Conservation (phyloP, 2,329 filamentous ascomycete genomes). For the Aspergillus intermedius region DNA sequence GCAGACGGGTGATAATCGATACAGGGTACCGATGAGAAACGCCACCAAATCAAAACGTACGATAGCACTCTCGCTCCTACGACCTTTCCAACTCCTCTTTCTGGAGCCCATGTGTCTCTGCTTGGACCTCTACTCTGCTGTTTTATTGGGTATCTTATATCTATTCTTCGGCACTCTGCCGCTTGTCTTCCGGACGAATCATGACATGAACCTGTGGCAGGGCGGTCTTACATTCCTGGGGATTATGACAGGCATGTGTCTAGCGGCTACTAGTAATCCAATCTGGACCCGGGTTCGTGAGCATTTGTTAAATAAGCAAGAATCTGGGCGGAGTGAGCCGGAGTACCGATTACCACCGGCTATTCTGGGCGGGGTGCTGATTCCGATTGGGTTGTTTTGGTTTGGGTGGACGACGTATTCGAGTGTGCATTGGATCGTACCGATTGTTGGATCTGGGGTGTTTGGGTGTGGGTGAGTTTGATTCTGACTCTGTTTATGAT, state of each 20-base stretch:
- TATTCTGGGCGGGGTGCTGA: conserved; percentile 62
- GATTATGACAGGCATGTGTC: conserved; percentile 34
- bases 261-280: conserved; percentile 27
- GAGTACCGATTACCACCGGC: conserved; percentile 72
- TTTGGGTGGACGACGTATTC: conserved; percentile 77
- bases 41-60: conserved; percentile 14
- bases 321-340: conserved; percentile 56
- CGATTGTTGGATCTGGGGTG: conserved; percentile 62
- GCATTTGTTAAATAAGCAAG: conserved; percentile 25
- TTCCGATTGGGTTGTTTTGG: conserved; percentile 72
- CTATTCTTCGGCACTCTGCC: conserved; percentile 82
- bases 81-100: conserved; percentile 69
- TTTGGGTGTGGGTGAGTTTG: conserved; percentile 59
- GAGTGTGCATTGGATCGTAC: conserved; percentile 63
- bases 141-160: conserved; percentile 75
- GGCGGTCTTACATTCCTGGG: conserved; percentile 64
- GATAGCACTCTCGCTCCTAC: conserved; percentile 57
- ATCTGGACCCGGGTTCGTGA: conserved; percentile 33
- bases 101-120: conserved; percentile 77
- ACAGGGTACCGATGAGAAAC: conserved; percentile 68
- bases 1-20: conserved; percentile 65
- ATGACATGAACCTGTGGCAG: conserved; percentile 71
- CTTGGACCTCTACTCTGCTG: conserved; percentile 69
- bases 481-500: not conserved
- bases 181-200: conserved; percentile 63